A percentile compares a stretch with the other conserved stretches of the same genome.
Evolutionary conservation across 148 eudicot genomes (phyloP).

Genomic region (Limonium bicolor): DNA sequence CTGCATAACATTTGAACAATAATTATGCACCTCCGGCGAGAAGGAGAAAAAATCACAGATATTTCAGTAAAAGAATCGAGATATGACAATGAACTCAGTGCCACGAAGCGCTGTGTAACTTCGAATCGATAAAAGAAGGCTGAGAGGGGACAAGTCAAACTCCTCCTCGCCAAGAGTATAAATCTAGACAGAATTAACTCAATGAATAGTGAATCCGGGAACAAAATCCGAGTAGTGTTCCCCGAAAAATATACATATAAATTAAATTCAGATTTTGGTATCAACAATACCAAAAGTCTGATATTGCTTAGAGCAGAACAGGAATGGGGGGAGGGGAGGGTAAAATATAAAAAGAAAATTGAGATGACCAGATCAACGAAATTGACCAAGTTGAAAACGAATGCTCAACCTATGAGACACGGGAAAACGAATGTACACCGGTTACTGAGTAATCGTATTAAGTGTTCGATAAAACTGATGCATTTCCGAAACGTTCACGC

Average conservation of each 20-base stretch:
- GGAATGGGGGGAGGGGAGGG: neutral
- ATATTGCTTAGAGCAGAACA: neutral
- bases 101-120: neutral
- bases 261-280: neutral
- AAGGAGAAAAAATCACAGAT: neutral
- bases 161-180: neutral
- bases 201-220: neutral
- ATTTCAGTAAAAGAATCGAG: neutral
- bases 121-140: neutral
- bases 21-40: neutral
- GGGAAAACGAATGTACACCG: slow-evolving; percentile 4
- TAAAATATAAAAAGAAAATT: slow-evolving; percentile 1
- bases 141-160: no score
- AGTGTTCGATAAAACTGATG: neutral
- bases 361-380: no score
- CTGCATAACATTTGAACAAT: slow-evolving; percentile 4
- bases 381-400: no score
- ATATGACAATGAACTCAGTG: neutral
- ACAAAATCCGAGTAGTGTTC: neutral
- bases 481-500: neutral
- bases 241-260: neutral
- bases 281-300: neutral
- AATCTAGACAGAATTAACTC: neutral
- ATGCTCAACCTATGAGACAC: no score
- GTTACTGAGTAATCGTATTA: neutral